A percentile compares a stretch with the other conserved stretches of the same genome.
Evolutionary conservation across 129 eudicot species (phyloP).

Genomic region (Flaveria trinervia): DNA sequence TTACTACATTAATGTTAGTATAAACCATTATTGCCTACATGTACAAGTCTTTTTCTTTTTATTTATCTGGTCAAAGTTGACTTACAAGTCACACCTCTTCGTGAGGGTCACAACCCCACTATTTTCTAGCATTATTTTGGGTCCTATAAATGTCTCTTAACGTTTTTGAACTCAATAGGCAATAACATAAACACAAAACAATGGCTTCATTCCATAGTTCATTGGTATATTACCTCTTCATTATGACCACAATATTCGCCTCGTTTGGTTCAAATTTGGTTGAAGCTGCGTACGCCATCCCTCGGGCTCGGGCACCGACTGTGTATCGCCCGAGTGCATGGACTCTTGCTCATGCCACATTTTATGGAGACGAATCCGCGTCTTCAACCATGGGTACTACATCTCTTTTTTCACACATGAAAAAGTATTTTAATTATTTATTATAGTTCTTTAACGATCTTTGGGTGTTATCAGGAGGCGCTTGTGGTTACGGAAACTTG

Average conservation of each 20-base stretch:
- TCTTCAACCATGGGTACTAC: slow-evolving; percentile 71
- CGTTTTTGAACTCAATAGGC: slow-evolving; percentile 27
- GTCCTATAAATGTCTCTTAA: slow-evolving; percentile 39
- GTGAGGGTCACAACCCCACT: slow-evolving; percentile 61
- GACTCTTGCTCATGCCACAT: slow-evolving; percentile 70
- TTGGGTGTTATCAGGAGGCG: slow-evolving; percentile 64
- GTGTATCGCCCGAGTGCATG: slow-evolving; percentile 49
- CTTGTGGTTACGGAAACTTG: slow-evolving; percentile 86
- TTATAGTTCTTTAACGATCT: not conserved
- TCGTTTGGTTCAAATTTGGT: slow-evolving; percentile 26
- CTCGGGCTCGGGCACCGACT: slow-evolving; percentile 14
- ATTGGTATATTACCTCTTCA: slow-evolving; percentile 28
- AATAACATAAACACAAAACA: slow-evolving; percentile 12
- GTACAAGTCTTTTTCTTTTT: not conserved
- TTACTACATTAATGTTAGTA: slow-evolving; percentile 14
- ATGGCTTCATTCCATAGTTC: slow-evolving; percentile 49
- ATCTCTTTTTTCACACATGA: not conserved
- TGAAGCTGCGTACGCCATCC: slow-evolving; percentile 32
- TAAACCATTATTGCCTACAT: slow-evolving; percentile 6
- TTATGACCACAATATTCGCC: slow-evolving; percentile 19
- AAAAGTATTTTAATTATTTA: not conserved
- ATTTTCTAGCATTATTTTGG: slow-evolving; percentile 16
- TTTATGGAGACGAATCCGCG: slow-evolving; percentile 81
- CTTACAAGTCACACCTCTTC: slow-evolving; percentile 33
- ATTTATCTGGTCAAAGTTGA: slow-evolving; percentile 15